Conservation (phyloP, 768 basidiomycete species). For the Leccinum imitatum region DNA sequence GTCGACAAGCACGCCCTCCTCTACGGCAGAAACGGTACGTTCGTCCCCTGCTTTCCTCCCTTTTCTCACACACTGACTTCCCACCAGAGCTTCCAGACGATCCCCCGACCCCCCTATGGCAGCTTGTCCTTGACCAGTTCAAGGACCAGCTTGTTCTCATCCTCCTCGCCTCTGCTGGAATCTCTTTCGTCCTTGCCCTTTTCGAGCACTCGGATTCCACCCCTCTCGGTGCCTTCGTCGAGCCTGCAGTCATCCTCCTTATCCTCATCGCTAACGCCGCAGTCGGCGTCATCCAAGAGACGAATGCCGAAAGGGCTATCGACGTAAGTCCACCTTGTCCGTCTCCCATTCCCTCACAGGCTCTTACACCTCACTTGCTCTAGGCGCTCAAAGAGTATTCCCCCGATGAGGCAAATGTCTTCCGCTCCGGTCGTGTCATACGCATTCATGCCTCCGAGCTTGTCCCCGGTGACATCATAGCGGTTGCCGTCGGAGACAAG, state of each 20-base stretch:
- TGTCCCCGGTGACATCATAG: conserved; percentile 93
- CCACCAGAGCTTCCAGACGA: conserved; percentile 86
- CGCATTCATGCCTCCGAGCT: conserved; percentile 86
- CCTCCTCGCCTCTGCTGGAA: conserved; percentile 86
- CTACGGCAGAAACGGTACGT: conserved; percentile 84
- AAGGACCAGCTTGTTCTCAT: conserved; percentile 98
- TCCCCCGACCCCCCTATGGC: conserved; percentile 86
- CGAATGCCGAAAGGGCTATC: conserved; percentile 94
- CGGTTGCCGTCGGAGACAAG: conserved; percentile 91
- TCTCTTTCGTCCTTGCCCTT: conserved; percentile 90
- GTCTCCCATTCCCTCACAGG: not conserved
- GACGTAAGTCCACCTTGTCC: conserved; percentile 61
- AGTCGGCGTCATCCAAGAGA: conserved; percentile 96
- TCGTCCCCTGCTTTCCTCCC: not conserved
- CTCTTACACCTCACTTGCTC: not conserved
- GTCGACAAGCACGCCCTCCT: conserved; percentile 70
- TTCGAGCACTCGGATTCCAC: conserved; percentile 75
- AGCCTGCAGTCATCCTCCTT: conserved; percentile 91
- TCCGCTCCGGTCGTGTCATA: conserved; percentile 66
- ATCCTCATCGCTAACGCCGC: conserved; percentile 97
- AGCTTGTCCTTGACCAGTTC: conserved; percentile 97
- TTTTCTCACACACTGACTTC: conserved; percentile 1
- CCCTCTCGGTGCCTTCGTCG: conserved; percentile 86
- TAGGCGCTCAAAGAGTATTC: conserved; percentile 97
- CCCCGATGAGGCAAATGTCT: conserved; percentile 91